These are phyloP conservation scores for Colletotrichum orchidophilum DNA, from an alignment of 2,329 filamentous ascomycete genomes.

Conservation along the genomic window DNA sequence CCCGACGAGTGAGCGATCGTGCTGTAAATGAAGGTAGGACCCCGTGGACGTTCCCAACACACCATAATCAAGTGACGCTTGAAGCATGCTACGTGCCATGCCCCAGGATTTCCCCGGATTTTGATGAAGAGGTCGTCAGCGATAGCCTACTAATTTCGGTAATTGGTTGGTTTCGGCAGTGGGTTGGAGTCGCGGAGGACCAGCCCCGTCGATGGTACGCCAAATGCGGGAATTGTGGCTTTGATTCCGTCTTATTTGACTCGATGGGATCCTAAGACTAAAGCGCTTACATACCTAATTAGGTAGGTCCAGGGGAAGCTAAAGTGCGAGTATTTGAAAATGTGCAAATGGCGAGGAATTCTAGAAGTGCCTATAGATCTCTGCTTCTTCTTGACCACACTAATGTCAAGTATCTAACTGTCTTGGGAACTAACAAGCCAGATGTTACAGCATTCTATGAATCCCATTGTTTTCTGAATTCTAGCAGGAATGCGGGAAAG, in stretches of 20 bases:
- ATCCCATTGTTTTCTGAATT: too few species aligned
- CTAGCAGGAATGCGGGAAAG: too few species aligned
- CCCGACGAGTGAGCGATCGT: conserved; percentile 12
- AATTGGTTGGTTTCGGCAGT: conserved; percentile 30
- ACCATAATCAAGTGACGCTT: not conserved
- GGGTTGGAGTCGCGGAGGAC: conserved; percentile 16
- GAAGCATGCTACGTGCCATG: not conserved
- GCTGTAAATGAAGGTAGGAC: conserved; percentile 2
- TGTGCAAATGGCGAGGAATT: not conserved
- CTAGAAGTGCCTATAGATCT: too few species aligned
- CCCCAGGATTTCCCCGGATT: not conserved
- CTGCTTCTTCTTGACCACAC: too few species aligned
- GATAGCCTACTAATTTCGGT: conserved; percentile 13
- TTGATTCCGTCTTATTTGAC: not conserved
- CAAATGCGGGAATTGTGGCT: conserved; percentile 11
- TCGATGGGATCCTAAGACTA: not conserved
- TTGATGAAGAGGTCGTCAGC: conserved; percentile 2
- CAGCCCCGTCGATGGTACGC: not conserved
- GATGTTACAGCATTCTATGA: too few species aligned
- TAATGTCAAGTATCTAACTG: too few species aligned
- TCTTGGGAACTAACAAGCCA: too few species aligned
- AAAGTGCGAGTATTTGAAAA: not conserved
- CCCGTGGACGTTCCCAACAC: conserved; percentile 11
- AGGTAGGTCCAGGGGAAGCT: not conserved
- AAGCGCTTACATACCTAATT: not conserved